Conservation (phyloP, 768 basidiomycete genomes). For the Astraeus odoratus region DNA sequence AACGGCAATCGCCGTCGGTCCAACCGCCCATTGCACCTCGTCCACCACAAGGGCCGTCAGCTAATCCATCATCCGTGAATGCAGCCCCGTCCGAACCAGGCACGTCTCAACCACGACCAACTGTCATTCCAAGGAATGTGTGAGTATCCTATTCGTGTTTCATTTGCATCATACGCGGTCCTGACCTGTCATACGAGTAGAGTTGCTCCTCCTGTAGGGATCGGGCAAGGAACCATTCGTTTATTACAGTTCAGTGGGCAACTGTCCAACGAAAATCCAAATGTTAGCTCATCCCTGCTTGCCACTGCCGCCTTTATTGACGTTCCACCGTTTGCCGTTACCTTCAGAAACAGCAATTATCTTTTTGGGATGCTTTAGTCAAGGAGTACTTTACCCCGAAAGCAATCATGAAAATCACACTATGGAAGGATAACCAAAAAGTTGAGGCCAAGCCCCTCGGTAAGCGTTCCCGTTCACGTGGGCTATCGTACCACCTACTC, state of each 20-base stretch:
- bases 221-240: slow-evolving; percentile 58
- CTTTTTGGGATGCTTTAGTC: slow-evolving; percentile 62
- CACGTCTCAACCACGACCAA: slow-evolving; percentile 27
- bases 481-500: slow-evolving; percentile 8
- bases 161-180: slow-evolving; percentile 4
- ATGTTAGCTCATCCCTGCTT: slow-evolving; percentile 19
- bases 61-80: slow-evolving; percentile 19
- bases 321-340: slow-evolving; percentile 3
- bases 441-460: slow-evolving; percentile 82
- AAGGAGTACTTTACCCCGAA: slow-evolving; percentile 65
- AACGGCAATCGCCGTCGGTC: slow-evolving; percentile 27
- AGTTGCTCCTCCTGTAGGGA: slow-evolving; percentile 33
- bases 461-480: slow-evolving; percentile 27
- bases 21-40: slow-evolving; percentile 33
- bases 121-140: slow-evolving; percentile 24
- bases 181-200: slow-evolving; percentile 19
- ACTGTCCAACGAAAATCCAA: slow-evolving; percentile 51
- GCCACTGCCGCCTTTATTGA: not conserved
- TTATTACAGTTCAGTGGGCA: slow-evolving; percentile 66
- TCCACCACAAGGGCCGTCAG: slow-evolving; percentile 24
- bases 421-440: slow-evolving; percentile 82
- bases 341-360: slow-evolving; percentile 51
- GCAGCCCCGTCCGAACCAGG: slow-evolving; percentile 22
- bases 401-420: slow-evolving; percentile 69
- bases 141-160: slow-evolving; percentile 15